phyloP scores from a whole-genome alignment of 176 grass and related monocot species.

The Triticum dicoccoides region DNA sequence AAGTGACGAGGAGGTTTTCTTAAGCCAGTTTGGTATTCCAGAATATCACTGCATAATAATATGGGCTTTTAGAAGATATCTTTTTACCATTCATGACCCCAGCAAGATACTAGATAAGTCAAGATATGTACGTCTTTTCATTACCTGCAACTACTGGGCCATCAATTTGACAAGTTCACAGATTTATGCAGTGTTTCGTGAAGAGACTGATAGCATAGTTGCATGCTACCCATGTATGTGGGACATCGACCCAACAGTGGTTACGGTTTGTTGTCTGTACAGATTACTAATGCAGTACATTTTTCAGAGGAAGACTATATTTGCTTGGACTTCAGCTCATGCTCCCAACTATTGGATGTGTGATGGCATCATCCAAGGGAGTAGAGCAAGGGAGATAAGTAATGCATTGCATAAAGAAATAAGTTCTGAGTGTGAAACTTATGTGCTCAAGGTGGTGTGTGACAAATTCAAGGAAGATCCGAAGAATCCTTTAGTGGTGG shows the following conservation, averaged over 20 bases:
- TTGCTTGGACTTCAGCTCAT: background rate
- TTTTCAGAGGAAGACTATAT: background rate
- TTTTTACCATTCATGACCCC: background rate
- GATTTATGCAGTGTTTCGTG: background rate
- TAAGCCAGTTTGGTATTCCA: background rate
- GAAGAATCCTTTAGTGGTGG: background rate
- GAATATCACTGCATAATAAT: background rate
- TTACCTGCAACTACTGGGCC: too few species aligned
- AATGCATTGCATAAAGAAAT: background rate
- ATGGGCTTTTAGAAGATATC: background rate
- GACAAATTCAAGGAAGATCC: fast-evolving
- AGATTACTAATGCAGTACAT: background rate
- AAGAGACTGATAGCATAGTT: background rate
- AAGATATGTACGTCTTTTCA: background rate
- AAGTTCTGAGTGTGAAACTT: background rate
- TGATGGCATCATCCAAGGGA: background rate
- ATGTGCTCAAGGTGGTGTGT: fast-evolving
- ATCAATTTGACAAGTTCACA: background rate
- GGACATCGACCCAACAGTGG: fast-evolving
- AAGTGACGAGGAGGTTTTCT: background rate
- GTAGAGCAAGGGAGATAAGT: background rate
- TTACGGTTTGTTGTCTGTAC: background rate
- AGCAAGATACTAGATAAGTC: background rate
- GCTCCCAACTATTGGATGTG: background rate
- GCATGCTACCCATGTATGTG: background rate